Conservation (phyloP, 169 alveolate species). For the Toxoplasma gondii region DNA sequence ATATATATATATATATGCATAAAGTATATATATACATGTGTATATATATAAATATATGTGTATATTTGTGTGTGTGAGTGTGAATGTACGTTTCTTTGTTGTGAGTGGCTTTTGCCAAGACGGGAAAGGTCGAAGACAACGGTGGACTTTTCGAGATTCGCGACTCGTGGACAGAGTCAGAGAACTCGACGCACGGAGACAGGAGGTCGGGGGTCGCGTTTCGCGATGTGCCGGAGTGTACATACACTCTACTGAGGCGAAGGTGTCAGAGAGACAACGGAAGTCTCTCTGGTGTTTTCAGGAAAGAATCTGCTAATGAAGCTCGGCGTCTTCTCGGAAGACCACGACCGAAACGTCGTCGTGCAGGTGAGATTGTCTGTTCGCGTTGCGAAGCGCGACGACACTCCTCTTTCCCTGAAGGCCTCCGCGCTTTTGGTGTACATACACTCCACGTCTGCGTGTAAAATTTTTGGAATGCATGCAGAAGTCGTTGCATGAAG, state of each 20-base stretch:
- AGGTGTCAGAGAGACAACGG: too few species aligned
- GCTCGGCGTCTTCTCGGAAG: conserved; percentile 62
- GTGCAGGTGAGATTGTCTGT: conserved; percentile 30
- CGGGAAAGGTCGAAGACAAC: too few species aligned
- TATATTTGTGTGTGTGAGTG: too few species aligned
- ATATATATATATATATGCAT: background rate
- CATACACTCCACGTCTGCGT: background rate
- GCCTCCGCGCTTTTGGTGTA: background rate
- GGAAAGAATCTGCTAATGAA: conserved; percentile 56
- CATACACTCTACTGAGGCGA: too few species aligned
- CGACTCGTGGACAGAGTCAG: too few species aligned
- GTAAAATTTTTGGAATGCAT: background rate
- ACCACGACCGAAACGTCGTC: conserved; percentile 48
- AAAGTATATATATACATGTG: background rate
- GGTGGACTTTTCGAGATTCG: too few species aligned
- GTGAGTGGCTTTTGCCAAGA: too few species aligned
- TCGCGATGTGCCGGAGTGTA: too few species aligned
- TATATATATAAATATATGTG: too few species aligned
- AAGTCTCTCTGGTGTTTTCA: background rate
- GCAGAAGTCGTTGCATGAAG: background rate
- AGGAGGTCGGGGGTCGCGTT: too few species aligned
- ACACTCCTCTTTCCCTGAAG: background rate
- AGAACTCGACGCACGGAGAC: too few species aligned
- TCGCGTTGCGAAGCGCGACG: background rate
- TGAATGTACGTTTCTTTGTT: too few species aligned